Evolutionary conservation across 2,329 filamentous ascomycete genomes (phyloP), one percentile per base, ranked within the genome.

Genomic region (Aspergillus sp.): DNA sequence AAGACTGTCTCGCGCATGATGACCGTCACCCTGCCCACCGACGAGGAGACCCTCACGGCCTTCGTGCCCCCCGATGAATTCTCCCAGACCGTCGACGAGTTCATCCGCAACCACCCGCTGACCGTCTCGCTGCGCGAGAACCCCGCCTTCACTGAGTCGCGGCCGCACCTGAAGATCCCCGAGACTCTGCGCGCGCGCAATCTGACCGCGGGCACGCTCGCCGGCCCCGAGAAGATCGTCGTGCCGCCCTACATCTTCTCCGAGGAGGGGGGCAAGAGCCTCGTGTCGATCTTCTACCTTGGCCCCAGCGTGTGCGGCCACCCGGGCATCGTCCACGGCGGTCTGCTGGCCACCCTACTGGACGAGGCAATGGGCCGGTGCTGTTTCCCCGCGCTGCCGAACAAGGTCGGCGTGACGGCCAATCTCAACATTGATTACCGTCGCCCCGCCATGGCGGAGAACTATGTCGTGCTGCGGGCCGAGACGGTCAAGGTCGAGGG

Each of bases 351-450:
- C n/a, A 97, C 93, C 11, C 81, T 97, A 69, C 77, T 97, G 49
- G 93, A 97, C 67, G 93, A 97, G 71, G 91, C 90, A 0, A 77
- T 97, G 41, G 93, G 89, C 29, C 81, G 91, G 50, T 95, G 90
- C 71, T 95, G 89, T 67, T 96, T 97, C 72, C 86, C 85, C 4
- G 91, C 90, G 20, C 78, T 97, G 65, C 93, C 93, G 25, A 90
- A 93, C 67, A 89, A 91, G 61, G 83, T 58, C 87, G 87, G 56
- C 81, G 97, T 69, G 41, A 97, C 94, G 38, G 94, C 93, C 47
- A 93, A 87, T 66, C 76, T 99, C 63, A 91, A 82, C 59, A 77
- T 86, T 55, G 87, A 95, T 71, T 99, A 97, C 74, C 85, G 88
- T 63, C 85, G 84, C 56, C 94, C 94, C 4, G 87, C 88, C 42